Conservation (phyloP, 2,329 filamentous ascomycete genomes). For the Didymella keratinophila region DNA sequence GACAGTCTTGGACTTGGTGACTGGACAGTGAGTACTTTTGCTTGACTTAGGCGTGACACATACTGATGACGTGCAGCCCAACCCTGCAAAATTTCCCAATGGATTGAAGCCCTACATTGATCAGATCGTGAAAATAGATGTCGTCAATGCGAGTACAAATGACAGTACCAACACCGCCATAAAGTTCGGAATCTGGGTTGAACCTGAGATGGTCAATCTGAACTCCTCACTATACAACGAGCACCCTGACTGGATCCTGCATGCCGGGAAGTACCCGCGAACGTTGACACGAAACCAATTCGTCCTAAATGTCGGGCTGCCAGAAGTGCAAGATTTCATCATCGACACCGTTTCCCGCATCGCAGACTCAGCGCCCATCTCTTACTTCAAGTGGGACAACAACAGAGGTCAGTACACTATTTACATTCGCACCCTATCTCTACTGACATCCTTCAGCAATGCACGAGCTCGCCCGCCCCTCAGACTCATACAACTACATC, state of each 20-base stretch:
- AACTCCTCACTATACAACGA: constrained; percentile 67
- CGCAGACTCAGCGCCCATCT: constrained; percentile 62
- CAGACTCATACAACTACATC: constrained; percentile 66
- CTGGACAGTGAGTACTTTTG: constrained; percentile 54
- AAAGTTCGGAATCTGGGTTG: constrained; percentile 71
- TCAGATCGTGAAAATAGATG: constrained; percentile 60
- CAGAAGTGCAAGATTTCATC: constrained; percentile 70
- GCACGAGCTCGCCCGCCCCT: constrained; percentile 65
- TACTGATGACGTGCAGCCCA: constrained; percentile 48
- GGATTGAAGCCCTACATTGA: constrained; percentile 63
- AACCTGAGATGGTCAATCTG: constrained; percentile 73
- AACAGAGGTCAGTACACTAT: constrained; percentile 58
- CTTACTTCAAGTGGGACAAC: constrained; percentile 74
- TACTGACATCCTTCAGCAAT: constrained; percentile 46
- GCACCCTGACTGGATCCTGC: constrained; percentile 71
- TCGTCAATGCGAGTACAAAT: constrained; percentile 48
- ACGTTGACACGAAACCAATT: constrained; percentile 66
- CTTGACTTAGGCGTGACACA: no score
- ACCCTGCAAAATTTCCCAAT: constrained; percentile 65
- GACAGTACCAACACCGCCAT: constrained; percentile 55
- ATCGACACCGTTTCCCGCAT: constrained; percentile 64
- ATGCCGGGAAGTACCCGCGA: constrained; percentile 64
- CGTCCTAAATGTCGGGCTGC: constrained; percentile 67
- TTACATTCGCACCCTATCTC: neutral
- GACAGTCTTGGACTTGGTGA: constrained; percentile 69